Percentiles rank a stretch among this genome's conserved stretches.
phyloP scores from a whole-genome alignment of 1,284 basidiomycete genomes.

The Puccinia brachypodii region DNA sequence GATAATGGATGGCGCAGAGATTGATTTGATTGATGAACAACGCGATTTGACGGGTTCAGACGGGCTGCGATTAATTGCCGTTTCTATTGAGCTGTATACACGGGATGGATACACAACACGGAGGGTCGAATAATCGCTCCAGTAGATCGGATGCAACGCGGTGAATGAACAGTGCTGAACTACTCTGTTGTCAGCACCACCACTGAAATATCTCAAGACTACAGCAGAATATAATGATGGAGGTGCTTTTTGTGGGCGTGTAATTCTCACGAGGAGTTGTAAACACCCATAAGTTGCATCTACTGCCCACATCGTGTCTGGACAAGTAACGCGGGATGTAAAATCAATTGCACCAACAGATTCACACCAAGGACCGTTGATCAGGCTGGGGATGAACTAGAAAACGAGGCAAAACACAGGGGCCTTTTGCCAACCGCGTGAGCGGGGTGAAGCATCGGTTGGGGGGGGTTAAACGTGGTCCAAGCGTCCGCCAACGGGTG shows the following conservation, averaged over 20 bases:
- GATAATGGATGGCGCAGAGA: constrained; percentile 5
- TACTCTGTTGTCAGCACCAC: neutral
- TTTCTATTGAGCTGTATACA: neutral
- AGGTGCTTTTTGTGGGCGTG: neutral
- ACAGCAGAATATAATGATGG: neutral
- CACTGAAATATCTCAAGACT: neutral
- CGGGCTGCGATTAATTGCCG: neutral
- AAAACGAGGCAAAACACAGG: neutral
- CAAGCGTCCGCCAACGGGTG: neutral
- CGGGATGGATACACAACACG: neutral
- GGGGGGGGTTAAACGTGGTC: neutral
- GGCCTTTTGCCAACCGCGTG: constrained; percentile 3
- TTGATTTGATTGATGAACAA: constrained; percentile 8
- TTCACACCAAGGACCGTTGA: neutral
- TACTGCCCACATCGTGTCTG: neutral
- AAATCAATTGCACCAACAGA: neutral
- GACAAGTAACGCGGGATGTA: neutral
- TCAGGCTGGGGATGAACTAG: neutral
- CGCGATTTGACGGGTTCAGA: too few species aligned
- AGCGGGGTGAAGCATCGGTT: too few species aligned
- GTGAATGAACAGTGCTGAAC: constrained; percentile 2
- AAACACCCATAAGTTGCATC: neutral
- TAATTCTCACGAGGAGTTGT: neutral
- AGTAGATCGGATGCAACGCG: neutral
- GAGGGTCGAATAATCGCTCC: neutral